These are phyloP conservation scores for Backusella westeae DNA, from an alignment of 192 early-diverging fungal species.

Conservation along the genomic window DNA sequence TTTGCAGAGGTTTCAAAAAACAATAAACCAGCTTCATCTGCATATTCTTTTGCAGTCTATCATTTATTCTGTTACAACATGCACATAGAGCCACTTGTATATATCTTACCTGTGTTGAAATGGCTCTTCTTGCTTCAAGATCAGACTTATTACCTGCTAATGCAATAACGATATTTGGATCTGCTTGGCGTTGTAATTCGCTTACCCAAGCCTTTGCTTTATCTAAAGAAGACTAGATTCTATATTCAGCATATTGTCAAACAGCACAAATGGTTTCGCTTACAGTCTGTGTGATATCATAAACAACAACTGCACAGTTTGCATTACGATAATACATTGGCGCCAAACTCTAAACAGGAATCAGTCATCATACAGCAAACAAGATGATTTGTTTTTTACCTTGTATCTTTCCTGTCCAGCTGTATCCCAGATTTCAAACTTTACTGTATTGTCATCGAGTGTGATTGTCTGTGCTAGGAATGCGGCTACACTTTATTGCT, in stretches of 20 bases:
- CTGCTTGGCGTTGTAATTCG: conserved; percentile 70
- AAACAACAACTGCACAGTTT: conserved; percentile 67
- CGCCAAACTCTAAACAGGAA: conserved; percentile 48
- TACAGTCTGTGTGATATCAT: conserved; percentile 72
- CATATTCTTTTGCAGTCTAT: conserved; percentile 59
- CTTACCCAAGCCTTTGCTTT: conserved; percentile 75
- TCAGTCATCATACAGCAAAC: background rate
- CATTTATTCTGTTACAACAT: background rate
- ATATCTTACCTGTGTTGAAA: conserved; percentile 54
- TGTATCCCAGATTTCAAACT: conserved; percentile 91
- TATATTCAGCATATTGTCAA: background rate
- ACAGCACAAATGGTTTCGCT: conserved; percentile 12
- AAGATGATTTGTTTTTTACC: conserved; percentile 28
- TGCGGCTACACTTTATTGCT: conserved; percentile 41
- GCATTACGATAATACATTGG: conserved; percentile 77
- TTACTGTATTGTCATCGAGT: conserved; percentile 82
- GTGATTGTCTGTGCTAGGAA: conserved; percentile 78
- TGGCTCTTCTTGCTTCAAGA: conserved; percentile 58
- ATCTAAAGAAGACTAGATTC: conserved; percentile 57
- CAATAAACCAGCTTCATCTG: conserved; percentile 54
- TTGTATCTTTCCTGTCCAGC: conserved; percentile 74
- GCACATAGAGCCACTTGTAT: background rate
- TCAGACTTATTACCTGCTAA: conserved; percentile 70
- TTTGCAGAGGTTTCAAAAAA: conserved; percentile 68
- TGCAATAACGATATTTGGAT: conserved; percentile 73